Conservation (phyloP, 441 rosid species). For the Gossypium trilobum region DNA sequence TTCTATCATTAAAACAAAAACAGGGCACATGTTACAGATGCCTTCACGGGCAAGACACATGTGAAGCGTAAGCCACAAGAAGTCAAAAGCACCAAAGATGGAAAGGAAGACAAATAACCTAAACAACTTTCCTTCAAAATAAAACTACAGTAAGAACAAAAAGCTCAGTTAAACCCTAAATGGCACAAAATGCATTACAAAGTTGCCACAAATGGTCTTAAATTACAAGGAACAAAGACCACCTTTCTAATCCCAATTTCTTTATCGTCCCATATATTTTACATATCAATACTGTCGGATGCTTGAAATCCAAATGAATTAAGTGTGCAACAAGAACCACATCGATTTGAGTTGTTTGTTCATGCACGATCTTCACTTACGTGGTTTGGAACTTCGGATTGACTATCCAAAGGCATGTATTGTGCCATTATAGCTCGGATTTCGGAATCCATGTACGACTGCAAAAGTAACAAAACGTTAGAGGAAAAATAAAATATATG, state of each 20-base stretch:
- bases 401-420: constrained; percentile 96
- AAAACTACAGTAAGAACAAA: too few relatives aligned
- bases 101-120: too few relatives aligned
- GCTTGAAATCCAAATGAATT: constrained; percentile 16
- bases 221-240: neutral
- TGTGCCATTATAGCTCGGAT: constrained; percentile 99
- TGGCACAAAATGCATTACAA: too few relatives aligned
- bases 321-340: neutral
- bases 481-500: neutral
- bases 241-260: constrained; percentile 20
- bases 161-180: too few relatives aligned
- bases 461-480: constrained; percentile 23
- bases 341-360: constrained; percentile 12
- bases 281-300: constrained; percentile 20
- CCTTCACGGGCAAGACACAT: too few relatives aligned
- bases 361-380: constrained; percentile 48
- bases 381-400: constrained; percentile 64
- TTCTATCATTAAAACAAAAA: too few relatives aligned
- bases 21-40: too few relatives aligned
- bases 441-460: constrained; percentile 98
- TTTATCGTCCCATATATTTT: constrained; percentile 27
- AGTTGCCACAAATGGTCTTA: neutral
- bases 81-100: too few relatives aligned
- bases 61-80: too few relatives aligned
- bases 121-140: too few relatives aligned